A percentile compares a stretch with the other conserved stretches of the same genome.
phyloP scores from a whole-genome alignment of 768 basidiomycete genomes.

The Rhizopogon rudus region DNA sequence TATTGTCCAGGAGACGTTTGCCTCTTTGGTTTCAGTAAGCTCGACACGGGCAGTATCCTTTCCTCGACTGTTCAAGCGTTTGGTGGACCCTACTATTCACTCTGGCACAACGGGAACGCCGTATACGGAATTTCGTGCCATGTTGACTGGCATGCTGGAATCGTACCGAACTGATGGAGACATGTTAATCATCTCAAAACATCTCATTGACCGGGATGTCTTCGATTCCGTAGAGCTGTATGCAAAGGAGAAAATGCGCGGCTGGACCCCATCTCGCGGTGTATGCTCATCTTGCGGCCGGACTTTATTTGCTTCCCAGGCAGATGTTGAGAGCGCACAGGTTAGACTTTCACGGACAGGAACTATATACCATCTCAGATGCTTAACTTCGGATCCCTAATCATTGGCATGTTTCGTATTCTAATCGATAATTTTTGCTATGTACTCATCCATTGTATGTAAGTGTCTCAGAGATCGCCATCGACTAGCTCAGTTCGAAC shows the following conservation, averaged over 20 bases:
- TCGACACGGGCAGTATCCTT: constrained; percentile 81
- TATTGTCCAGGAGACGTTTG: constrained; percentile 81
- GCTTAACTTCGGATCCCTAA: constrained; percentile 24
- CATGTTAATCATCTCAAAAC: constrained; percentile 79
- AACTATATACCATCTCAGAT: constrained; percentile 49
- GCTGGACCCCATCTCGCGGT: constrained; percentile 53
- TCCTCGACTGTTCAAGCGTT: constrained; percentile 86
- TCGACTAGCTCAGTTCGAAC: constrained; percentile 42
- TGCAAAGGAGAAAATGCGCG: constrained; percentile 49
- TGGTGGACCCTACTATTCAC: constrained; percentile 68
- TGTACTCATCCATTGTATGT: too few relatives aligned
- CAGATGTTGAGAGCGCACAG: constrained; percentile 14
- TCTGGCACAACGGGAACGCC: constrained; percentile 51
- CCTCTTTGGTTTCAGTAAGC: constrained; percentile 77
- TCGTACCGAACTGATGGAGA: constrained; percentile 92
- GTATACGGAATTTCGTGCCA: constrained; percentile 88
- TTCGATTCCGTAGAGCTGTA: constrained; percentile 66
- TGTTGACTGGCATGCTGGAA: constrained; percentile 93
- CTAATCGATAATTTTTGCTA: not conserved
- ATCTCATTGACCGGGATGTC: constrained; percentile 76
- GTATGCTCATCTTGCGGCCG: constrained; percentile 52
- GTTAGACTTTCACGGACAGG: constrained; percentile 57
- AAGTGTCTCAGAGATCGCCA: constrained; percentile 11
- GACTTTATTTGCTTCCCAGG: constrained; percentile 30
- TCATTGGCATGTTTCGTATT: not conserved